Percentiles rank a stretch among this genome's conserved stretches.
phyloP scores from a whole-genome alignment of 768 basidiomycete species.

The Phylloporus scabripes region DNA sequence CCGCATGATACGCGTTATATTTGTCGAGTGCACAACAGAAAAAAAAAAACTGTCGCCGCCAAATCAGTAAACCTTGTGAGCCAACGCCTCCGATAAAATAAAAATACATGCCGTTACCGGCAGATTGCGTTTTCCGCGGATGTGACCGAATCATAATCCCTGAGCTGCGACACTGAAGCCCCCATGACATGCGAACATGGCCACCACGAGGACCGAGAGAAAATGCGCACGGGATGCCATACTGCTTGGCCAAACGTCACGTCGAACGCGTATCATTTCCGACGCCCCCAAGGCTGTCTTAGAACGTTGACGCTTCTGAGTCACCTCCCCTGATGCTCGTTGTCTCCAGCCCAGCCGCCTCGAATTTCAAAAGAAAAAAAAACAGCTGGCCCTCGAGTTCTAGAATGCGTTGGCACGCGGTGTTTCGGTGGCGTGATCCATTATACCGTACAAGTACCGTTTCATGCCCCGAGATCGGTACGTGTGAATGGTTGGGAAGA shows the following conservation, averaged over 20 bases:
- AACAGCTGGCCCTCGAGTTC: no score
- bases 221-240: constrained; percentile 12
- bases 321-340: constrained; percentile 28
- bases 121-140: constrained; percentile 20
- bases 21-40: background rate
- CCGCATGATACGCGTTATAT: constrained; percentile 5
- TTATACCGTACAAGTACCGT: no score
- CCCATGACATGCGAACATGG: background rate
- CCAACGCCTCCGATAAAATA: constrained; percentile 1
- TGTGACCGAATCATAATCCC: constrained; percentile 8
- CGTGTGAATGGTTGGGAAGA: no score
- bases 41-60: constrained; percentile 8
- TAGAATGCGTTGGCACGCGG: no score
- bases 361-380: no score
- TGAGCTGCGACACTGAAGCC: background rate
- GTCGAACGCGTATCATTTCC: constrained; percentile 19
- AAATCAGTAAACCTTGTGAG: constrained; percentile 8
- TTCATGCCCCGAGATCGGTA: no score
- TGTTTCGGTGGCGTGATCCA: no score
- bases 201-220: background rate
- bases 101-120: constrained; percentile 8
- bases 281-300: constrained; percentile 5
- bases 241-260: constrained; percentile 15
- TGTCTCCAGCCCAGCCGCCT: no score
- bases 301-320: constrained; percentile 18